phyloP scores from a whole-genome alignment of 75 land plant species.

The Larix kaempferi region DNA sequence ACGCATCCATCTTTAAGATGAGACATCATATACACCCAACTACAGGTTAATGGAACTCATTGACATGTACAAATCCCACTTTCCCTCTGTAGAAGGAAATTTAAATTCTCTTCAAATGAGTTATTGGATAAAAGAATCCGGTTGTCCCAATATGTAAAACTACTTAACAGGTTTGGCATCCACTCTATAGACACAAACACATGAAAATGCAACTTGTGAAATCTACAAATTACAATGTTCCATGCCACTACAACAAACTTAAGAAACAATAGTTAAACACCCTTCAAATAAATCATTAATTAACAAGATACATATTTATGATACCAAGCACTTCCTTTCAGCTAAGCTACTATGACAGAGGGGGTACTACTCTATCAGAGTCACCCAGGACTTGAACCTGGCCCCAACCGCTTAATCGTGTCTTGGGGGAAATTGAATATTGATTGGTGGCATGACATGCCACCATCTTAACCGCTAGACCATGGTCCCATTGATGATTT shows the following conservation, averaged over 20 bases:
- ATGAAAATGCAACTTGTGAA: neutral
- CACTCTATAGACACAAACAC: neutral
- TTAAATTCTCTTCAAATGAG: neutral
- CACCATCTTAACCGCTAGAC: too few relatives aligned
- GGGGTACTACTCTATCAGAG: too few relatives aligned
- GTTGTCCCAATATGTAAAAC: neutral
- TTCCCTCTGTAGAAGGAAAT: neutral
- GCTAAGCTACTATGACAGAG: too few relatives aligned
- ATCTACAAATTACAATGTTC: neutral
- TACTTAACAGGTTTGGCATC: neutral
- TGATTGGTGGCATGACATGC: too few relatives aligned
- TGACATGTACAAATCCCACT: neutral
- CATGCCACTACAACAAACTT: neutral
- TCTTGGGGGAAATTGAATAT: too few relatives aligned
- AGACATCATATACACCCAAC: neutral
- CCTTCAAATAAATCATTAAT: slow-evolving; percentile 1
- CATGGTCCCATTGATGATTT: too few relatives aligned
- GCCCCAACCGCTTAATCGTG: too few relatives aligned
- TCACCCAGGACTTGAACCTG: too few relatives aligned
- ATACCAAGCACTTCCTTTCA: too few relatives aligned
- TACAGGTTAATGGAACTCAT: neutral
- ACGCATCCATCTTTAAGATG: neutral
- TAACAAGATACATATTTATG: too few relatives aligned
- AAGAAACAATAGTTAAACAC: neutral
- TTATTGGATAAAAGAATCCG: neutral